A percentile compares a stretch with the other conserved stretches of the same genome.
These are phyloP conservation scores for Colletotrichum graminicola DNA, from an alignment of 2,329 filamentous ascomycete genomes.

Conservation along the genomic window DNA sequence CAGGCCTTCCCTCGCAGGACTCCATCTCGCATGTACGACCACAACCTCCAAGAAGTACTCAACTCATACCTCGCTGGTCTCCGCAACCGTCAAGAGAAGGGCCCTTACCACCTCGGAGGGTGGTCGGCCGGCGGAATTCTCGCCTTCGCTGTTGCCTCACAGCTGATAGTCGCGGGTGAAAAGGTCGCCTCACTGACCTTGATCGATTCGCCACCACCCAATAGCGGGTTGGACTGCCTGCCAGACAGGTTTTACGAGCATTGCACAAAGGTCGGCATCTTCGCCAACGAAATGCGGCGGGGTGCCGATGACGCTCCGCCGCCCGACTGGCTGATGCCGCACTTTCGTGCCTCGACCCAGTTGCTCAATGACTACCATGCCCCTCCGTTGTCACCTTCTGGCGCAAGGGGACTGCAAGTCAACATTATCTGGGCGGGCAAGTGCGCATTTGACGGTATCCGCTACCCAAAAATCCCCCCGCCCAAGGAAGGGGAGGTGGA, in stretches of 20 bases:
- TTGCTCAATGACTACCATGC: conserved; percentile 73
- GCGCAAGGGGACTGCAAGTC: conserved; percentile 58
- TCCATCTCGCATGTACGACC: conserved; percentile 14
- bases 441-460: conserved; percentile 75
- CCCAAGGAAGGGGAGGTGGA: conserved; percentile 65
- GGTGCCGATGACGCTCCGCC: conserved; percentile 67
- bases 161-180: conserved; percentile 69
- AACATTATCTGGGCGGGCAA: conserved; percentile 79
- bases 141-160: conserved; percentile 74
- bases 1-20: no score
- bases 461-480: conserved; percentile 60
- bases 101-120: conserved; percentile 77
- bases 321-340: conserved; percentile 78
- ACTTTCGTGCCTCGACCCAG: conserved; percentile 77
- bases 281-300: conserved; percentile 63
- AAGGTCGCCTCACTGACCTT: conserved; percentile 70
- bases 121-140: conserved; percentile 83
- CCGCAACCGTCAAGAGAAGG: conserved; percentile 66
- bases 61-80: conserved; percentile 12
- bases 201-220: conserved; percentile 75
- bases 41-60: conserved; percentile 8
- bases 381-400: conserved; percentile 67
- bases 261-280: conserved; percentile 78
- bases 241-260: conserved; percentile 75
- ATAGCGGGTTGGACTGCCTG: conserved; percentile 73